Evolutionary conservation across 352 stramenopile genomes (phyloP).

Genomic region (Pythium brachiatum): DNA sequence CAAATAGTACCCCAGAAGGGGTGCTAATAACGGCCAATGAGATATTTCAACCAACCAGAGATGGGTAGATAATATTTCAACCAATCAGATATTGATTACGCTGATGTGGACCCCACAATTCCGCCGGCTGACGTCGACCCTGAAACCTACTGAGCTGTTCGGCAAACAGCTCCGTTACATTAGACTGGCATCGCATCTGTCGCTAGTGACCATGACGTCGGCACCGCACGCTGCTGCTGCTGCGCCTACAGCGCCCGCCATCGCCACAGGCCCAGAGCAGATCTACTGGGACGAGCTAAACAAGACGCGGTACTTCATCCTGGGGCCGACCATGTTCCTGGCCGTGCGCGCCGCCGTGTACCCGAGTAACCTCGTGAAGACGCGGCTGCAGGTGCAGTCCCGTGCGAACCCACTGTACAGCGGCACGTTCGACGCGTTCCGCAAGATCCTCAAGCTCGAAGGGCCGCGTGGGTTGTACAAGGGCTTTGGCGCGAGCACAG

Average conservation of each 20-base stretch:
- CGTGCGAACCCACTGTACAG: slow-evolving; percentile 62
- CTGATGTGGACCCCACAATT: slow-evolving; percentile 14
- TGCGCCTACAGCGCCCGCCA: neutral
- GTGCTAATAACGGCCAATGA: slow-evolving; percentile 13
- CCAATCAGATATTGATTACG: neutral
- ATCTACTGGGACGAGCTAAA: slow-evolving; percentile 90
- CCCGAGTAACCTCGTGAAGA: slow-evolving; percentile 88
- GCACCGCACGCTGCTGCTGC: neutral
- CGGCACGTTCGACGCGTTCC: slow-evolving; percentile 82
- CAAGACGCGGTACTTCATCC: slow-evolving; percentile 85
- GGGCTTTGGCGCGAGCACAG: slow-evolving; percentile 82
- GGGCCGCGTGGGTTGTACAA: slow-evolving; percentile 82
- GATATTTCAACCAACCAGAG: neutral
- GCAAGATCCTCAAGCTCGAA: slow-evolving; percentile 78
- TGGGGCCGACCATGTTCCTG: slow-evolving; percentile 80
- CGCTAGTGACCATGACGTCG: neutral
- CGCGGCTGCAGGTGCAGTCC: slow-evolving; percentile 84
- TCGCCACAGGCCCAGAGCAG: slow-evolving; percentile 49
- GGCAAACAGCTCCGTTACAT: neutral
- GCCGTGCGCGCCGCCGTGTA: slow-evolving; percentile 82
- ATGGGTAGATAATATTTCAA: no score
- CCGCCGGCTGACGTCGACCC: slow-evolving; percentile 11
- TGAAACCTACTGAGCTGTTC: neutral
- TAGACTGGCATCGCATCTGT: neutral
- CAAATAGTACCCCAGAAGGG: neutral